Base-by-base conservation (phyloP, 768 basidiomycete species). In the Cystofilobasidium bisporidii region DNA sequence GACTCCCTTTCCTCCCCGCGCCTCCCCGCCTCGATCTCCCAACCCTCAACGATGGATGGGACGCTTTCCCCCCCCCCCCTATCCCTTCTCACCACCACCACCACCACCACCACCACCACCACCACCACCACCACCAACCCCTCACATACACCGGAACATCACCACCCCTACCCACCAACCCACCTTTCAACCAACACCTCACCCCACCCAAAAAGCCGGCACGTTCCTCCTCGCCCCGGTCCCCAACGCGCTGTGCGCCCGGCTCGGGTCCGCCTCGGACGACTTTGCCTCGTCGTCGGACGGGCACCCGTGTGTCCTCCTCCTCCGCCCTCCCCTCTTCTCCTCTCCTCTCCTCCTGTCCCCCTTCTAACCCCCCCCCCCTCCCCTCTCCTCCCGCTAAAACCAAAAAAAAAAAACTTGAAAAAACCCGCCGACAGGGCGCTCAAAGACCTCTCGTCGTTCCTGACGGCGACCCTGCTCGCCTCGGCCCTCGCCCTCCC, bases 221-320 rank as follows among this genome's bases (percentile, higher is more conserved):
- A 93, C 86, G 24, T 99, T 98, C 77, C 88, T 97, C 40, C 81
- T 97, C 72, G 96, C 96, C 0, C 96, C 96, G 28, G 80, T 98
- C 24, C 96, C 96, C 4, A 99, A 99, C 75, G 88, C 91, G 18
- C 74, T 98, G 56, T 98, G 92, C 76, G 81, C 90, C n/a, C 87
- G 92, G 77, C 96, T 53, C 24, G 43, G 92, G 77, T 89, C 87
- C 24, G 74, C 78, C 59, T 82, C 82, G 15, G 93, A 96, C 75
- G 92, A 97, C 72, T 87, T 93, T 76, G 83, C 87, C 2, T 80
- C 86, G 10, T 47, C 45, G 6, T 6, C 9, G 38, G 86, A 86
- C 69, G 88, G 88, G 76, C 86, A 77, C 67, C 75, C 75, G 64
- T 76, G 24, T 1, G 55, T 32, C 36, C n/a, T n/a, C n/a, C n/a